These are phyloP conservation scores for Ceriops decandra DNA, from an alignment of 345 rosid genomes.

Conservation along the genomic window DNA sequence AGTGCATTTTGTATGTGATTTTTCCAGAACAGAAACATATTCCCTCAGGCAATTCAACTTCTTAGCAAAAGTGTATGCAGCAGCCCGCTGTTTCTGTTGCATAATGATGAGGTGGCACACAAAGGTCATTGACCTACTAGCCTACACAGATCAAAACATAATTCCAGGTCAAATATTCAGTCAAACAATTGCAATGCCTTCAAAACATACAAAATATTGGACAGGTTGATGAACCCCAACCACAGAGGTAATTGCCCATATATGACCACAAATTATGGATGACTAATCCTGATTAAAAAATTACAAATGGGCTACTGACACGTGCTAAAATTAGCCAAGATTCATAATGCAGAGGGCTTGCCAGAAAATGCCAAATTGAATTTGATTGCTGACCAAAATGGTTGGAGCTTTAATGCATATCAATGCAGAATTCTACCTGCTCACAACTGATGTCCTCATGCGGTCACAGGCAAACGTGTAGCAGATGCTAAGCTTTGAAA, in stretches of 20 bases:
- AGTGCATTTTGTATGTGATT: slow-evolving; percentile 33
- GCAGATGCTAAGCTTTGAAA: slow-evolving; percentile 74
- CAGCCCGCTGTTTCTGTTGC: slow-evolving; percentile 67
- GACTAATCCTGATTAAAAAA: neutral
- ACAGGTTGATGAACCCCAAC: neutral
- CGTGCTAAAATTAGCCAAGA: neutral
- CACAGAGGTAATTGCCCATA: too few relatives aligned
- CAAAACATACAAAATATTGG: neutral
- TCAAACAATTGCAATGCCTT: neutral
- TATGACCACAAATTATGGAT: neutral
- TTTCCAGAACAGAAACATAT: slow-evolving; percentile 38
- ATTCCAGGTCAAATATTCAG: neutral
- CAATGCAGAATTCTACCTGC: slow-evolving; percentile 48
- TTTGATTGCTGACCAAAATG: neutral
- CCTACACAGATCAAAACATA: slow-evolving; percentile 41
- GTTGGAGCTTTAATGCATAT: neutral
- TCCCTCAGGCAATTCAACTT: slow-evolving; percentile 44
- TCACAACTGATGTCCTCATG: slow-evolving; percentile 68
- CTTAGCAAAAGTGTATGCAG: slow-evolving; percentile 56
- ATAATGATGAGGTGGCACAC: slow-evolving; percentile 72
- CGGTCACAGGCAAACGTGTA: slow-evolving; percentile 54
- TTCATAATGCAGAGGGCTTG: neutral
- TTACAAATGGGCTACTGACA: neutral
- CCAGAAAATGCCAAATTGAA: neutral
- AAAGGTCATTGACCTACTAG: slow-evolving; percentile 59